Conservation (phyloP, 345 rosid species). For the Populus euphratica region DNA sequence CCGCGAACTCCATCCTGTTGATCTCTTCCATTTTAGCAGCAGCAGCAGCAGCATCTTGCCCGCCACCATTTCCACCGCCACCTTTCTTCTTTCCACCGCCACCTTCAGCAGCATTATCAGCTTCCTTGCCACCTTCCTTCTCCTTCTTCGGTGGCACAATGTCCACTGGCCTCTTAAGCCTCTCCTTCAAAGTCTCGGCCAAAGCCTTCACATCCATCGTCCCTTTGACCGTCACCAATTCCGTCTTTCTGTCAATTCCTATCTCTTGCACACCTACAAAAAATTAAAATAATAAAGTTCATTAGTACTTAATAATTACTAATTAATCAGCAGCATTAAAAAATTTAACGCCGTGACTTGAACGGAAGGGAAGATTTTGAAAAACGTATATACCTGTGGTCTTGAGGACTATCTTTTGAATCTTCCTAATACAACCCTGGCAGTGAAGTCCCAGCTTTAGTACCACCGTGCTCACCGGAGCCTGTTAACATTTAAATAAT, state of each 20-base stretch:
- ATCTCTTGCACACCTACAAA: conserved; percentile 51
- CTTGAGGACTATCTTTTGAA: conserved; percentile 41
- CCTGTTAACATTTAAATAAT: conserved; percentile 19
- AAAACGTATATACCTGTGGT: conserved; percentile 45
- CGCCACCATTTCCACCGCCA: conserved; percentile 31
- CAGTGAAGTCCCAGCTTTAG: conserved; percentile 63
- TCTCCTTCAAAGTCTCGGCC: conserved; percentile 43
- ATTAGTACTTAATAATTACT: neutral
- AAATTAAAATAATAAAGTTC: neutral
- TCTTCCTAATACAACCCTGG: conserved; percentile 70
- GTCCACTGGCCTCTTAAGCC: conserved; percentile 52
- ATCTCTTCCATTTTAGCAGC: conserved; percentile 10
- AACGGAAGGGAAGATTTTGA: neutral
- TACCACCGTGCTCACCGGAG: conserved; percentile 57
- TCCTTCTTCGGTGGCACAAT: conserved; percentile 69
- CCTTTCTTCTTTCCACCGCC: conserved; percentile 11
- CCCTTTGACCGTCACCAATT: conserved; percentile 64
- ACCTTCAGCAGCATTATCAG: conserved; percentile 14
- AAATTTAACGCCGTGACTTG: neutral
- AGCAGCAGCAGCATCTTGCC: conserved; percentile 12
- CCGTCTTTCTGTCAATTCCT: conserved; percentile 53
- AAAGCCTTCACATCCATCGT: conserved; percentile 62
- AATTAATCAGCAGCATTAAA: neutral
- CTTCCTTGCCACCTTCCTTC: conserved; percentile 23
- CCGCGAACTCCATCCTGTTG: conserved; percentile 39